Conservation (phyloP, 306 rosid species). For the Boehmeria nivea region DNA sequence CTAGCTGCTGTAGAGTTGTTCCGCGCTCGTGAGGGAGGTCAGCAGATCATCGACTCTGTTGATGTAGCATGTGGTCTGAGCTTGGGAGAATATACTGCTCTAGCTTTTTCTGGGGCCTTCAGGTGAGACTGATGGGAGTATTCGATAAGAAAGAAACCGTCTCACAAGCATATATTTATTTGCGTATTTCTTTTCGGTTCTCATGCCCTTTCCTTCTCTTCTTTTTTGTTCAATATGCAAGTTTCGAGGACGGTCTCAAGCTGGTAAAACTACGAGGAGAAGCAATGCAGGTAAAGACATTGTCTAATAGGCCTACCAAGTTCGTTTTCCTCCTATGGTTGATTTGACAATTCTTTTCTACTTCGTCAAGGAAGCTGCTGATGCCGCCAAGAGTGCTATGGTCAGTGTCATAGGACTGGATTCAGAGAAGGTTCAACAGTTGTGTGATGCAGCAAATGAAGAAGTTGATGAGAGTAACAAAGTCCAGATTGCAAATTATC, state of each 20-base stretch:
- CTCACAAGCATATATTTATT: slow-evolving; percentile 9
- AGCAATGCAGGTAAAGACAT: slow-evolving; percentile 85
- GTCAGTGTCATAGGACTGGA: slow-evolving; percentile 90
- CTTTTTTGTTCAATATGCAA: slow-evolving; percentile 22
- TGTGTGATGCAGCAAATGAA: slow-evolving; percentile 91
- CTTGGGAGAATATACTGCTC: slow-evolving; percentile 95
- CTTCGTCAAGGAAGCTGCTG: slow-evolving; percentile 75
- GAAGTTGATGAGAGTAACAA: slow-evolving; percentile 75
- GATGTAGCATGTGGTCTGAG: slow-evolving; percentile 97
- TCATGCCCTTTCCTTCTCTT: slow-evolving; percentile 14
- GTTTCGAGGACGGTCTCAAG: slow-evolving; percentile 98
- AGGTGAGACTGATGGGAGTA: too few species aligned
- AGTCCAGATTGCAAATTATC: slow-evolving; percentile 95
- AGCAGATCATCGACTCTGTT: slow-evolving; percentile 80
- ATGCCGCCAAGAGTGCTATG: slow-evolving; percentile 86
- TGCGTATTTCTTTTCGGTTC: not conserved
- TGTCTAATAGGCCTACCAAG: slow-evolving; percentile 14
- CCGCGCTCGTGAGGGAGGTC: slow-evolving; percentile 82
- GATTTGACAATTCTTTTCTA: slow-evolving; percentile 10
- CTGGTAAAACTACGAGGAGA: slow-evolving; percentile 96
- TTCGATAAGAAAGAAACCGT: too few species aligned
- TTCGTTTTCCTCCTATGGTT: not conserved
- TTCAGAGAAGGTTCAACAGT: slow-evolving; percentile 80
- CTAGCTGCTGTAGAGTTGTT: slow-evolving; percentile 96
- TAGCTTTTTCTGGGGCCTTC: slow-evolving; percentile 90